Evolutionary conservation across 306 rosid species (phyloP).

Genomic region (Cajanus cajan): DNA sequence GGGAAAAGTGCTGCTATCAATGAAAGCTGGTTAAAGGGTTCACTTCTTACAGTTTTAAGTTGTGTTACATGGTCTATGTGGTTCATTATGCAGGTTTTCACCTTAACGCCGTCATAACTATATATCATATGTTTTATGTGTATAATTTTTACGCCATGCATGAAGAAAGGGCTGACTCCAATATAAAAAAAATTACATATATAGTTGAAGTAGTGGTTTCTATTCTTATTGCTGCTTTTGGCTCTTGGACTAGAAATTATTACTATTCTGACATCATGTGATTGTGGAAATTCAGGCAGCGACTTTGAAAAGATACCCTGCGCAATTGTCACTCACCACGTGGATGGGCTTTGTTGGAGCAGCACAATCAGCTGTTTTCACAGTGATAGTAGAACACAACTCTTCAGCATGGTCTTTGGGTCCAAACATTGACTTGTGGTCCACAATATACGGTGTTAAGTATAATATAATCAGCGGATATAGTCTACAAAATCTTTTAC

Average conservation of each 20-base stretch:
- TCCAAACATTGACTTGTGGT: slow-evolving; percentile 67
- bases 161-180: neutral
- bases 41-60: slow-evolving; percentile 63
- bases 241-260: neutral
- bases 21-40: slow-evolving; percentile 75
- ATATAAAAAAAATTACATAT: neutral
- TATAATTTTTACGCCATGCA: neutral
- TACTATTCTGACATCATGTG: neutral
- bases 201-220: neutral
- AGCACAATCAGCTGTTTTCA: slow-evolving; percentile 71
- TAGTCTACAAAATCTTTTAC: neutral
- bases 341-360: slow-evolving; percentile 83
- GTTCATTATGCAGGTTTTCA: slow-evolving; percentile 84
- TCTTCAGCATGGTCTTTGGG: slow-evolving; percentile 70
- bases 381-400: slow-evolving; percentile 42
- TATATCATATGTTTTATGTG: neutral
- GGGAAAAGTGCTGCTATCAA: slow-evolving; percentile 38
- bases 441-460: slow-evolving; percentile 67
- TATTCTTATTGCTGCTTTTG: neutral
- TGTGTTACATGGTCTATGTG: slow-evolving; percentile 76
- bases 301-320: slow-evolving; percentile 79
- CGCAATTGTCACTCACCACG: slow-evolving; percentile 68
- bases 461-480: neutral
- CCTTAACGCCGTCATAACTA: neutral
- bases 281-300: slow-evolving; percentile 52